Evolutionary conservation across 345 rosid genomes (phyloP).

Genomic region (Bruguiera sexangula): DNA sequence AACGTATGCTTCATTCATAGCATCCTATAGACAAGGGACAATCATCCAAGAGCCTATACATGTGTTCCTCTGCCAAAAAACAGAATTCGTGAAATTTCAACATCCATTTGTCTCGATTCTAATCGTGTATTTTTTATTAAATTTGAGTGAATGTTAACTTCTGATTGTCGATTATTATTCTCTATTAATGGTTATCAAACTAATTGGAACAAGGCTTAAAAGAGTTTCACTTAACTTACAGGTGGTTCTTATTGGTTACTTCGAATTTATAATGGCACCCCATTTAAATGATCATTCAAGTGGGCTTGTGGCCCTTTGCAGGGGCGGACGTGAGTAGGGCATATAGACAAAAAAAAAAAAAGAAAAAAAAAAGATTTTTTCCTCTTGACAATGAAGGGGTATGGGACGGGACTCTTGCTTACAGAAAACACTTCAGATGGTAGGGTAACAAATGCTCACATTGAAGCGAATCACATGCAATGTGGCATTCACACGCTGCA

Average conservation of each 20-base stretch:
- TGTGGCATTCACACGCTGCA: not conserved
- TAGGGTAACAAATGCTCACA: slow-evolving; percentile 1
- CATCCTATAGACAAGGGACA: no score
- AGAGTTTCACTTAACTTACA: not conserved
- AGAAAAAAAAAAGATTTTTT: not conserved
- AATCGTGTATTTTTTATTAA: no score
- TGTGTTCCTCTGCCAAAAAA: no score
- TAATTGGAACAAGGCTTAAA: no score
- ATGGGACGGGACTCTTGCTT: not conserved
- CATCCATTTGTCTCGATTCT: no score
- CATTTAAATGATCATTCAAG: not conserved
- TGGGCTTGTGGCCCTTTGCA: not conserved
- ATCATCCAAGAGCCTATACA: no score
- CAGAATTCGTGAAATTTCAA: no score
- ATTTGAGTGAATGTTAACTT: no score
- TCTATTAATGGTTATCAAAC: no score
- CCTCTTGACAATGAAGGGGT: not conserved
- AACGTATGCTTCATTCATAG: no score
- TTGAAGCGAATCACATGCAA: slow-evolving; percentile 29
- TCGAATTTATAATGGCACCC: not conserved
- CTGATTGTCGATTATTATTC: no score
- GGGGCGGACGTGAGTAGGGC: not conserved
- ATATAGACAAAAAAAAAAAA: not conserved
- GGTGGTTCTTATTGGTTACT: not conserved
- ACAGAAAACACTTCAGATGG: not conserved